Evolutionary conservation across 768 basidiomycete species (phyloP).

Genomic region (Psilocybe azurescens): DNA sequence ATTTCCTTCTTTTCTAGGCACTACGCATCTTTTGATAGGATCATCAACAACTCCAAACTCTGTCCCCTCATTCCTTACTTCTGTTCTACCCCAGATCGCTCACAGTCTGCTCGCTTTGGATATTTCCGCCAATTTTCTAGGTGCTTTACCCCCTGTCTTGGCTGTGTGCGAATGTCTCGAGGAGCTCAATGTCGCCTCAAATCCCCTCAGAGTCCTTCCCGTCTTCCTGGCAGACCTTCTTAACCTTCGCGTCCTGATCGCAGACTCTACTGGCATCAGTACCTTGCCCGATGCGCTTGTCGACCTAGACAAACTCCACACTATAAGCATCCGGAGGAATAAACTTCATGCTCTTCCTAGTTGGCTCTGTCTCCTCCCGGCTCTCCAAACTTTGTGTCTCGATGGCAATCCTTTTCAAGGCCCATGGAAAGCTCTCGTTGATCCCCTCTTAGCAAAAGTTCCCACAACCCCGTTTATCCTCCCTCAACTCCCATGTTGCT

Average conservation of each 20-base stretch:
- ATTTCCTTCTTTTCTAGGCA: slow-evolving; percentile 54
- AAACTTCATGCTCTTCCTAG: slow-evolving; percentile 88
- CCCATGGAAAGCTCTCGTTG: slow-evolving; percentile 89
- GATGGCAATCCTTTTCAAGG: slow-evolving; percentile 97
- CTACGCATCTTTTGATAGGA: slow-evolving; percentile 93
- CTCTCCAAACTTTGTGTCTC: slow-evolving; percentile 86
- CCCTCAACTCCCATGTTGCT: slow-evolving; percentile 68
- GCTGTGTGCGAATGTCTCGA: slow-evolving; percentile 83
- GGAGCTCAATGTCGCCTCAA: slow-evolving; percentile 92
- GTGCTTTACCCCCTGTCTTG: slow-evolving; percentile 82
- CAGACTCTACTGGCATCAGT: slow-evolving; percentile 86
- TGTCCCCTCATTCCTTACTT: slow-evolving; percentile 77
- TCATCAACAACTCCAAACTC: slow-evolving; percentile 78
- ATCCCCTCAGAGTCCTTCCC: slow-evolving; percentile 92
- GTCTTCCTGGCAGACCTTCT: slow-evolving; percentile 79
- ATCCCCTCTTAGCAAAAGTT: slow-evolving; percentile 74
- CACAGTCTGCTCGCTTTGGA: slow-evolving; percentile 89
- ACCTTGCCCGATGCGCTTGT: slow-evolving; percentile 78
- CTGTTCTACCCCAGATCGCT: slow-evolving; percentile 72
- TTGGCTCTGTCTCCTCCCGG: slow-evolving; percentile 91
- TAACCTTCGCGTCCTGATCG: slow-evolving; percentile 86
- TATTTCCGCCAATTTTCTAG: slow-evolving; percentile 87
- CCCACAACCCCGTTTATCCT: slow-evolving; percentile 65
- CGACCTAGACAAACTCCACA: slow-evolving; percentile 82
- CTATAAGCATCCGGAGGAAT: slow-evolving; percentile 88